phyloP scores from a whole-genome alignment of 495 filamentous ascomycete species.

The Penicillium waksmanii region DNA sequence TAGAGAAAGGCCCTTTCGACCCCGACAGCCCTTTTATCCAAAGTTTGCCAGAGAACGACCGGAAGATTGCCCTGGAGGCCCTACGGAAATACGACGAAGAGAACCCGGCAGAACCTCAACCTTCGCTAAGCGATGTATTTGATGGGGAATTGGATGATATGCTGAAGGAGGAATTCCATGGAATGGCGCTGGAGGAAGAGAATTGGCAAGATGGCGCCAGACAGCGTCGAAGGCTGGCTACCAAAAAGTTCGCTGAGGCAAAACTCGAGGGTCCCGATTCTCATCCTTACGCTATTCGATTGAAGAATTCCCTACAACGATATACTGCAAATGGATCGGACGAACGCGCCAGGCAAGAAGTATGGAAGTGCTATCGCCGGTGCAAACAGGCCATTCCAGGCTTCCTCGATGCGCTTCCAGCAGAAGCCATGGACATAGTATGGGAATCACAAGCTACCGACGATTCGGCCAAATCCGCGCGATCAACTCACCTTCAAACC shows the following conservation, averaged over 20 bases:
- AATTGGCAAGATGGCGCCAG: slow-evolving; percentile 36
- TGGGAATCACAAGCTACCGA: slow-evolving; percentile 52
- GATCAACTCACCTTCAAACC: slow-evolving; percentile 60
- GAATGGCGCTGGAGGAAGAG: slow-evolving; percentile 44
- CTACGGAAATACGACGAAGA: slow-evolving; percentile 46
- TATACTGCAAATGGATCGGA: slow-evolving; percentile 30
- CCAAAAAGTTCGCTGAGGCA: slow-evolving; percentile 28
- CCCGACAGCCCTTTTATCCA: slow-evolving; percentile 48
- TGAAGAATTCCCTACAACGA: slow-evolving; percentile 34
- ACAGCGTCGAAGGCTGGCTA: slow-evolving; percentile 23
- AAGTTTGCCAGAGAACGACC: slow-evolving; percentile 43
- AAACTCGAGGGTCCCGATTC: slow-evolving; percentile 24
- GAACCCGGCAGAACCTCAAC: slow-evolving; percentile 25
- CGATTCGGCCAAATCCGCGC: slow-evolving; percentile 40
- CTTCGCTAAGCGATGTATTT: slow-evolving; percentile 43
- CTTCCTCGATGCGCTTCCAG: slow-evolving; percentile 40
- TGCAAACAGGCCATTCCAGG: slow-evolving; percentile 45
- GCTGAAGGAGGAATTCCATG: slow-evolving; percentile 47
- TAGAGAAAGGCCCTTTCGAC: slow-evolving; percentile 47
- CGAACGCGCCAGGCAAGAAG: slow-evolving; percentile 33
- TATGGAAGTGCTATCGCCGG: slow-evolving; percentile 52
- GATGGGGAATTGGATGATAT: slow-evolving; percentile 50
- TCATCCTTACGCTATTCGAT: slow-evolving; percentile 39
- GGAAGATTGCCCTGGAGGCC: slow-evolving; percentile 45
- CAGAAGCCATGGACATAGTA: slow-evolving; percentile 44